These are phyloP conservation scores for Linnemannia schmuckeri DNA, from an alignment of 192 early-diverging fungal genomes.

Conservation along the genomic window DNA sequence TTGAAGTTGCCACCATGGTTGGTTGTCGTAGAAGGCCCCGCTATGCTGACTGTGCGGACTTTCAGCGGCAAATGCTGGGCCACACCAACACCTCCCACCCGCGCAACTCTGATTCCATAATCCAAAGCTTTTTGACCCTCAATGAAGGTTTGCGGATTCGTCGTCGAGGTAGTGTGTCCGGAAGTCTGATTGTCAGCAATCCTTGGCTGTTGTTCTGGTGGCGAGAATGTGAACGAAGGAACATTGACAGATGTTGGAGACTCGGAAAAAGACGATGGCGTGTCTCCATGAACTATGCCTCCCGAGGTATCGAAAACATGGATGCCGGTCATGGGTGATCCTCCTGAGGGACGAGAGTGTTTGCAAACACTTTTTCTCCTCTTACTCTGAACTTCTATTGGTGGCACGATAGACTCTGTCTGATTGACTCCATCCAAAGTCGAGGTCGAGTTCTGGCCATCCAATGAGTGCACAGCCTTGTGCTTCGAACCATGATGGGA, in stretches of 20 bases:
- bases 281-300: not conserved
- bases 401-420: not conserved
- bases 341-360: not conserved
- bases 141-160: not conserved
- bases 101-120: not conserved
- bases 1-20: not conserved
- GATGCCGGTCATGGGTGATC: not conserved
- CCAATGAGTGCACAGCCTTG: conserved; percentile 4
- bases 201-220: not conserved
- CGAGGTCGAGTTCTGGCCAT: not conserved
- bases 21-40: not conserved
- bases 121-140: not conserved
- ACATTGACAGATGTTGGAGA: not conserved
- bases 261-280: not conserved
- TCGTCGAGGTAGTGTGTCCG: not conserved
- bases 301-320: not conserved
- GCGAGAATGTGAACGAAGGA: not conserved
- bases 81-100: not conserved
- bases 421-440: not conserved
- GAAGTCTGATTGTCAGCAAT: not conserved
- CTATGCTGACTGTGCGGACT: not conserved
- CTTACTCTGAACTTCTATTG: not conserved
- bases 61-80: not conserved
- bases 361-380: not conserved
- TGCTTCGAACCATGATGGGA: not conserved